Percentiles rank a stretch among this genome's conserved stretches.
Conservation (phyloP, 768 basidiomycete species). For the Calocera cornea region DNA sequence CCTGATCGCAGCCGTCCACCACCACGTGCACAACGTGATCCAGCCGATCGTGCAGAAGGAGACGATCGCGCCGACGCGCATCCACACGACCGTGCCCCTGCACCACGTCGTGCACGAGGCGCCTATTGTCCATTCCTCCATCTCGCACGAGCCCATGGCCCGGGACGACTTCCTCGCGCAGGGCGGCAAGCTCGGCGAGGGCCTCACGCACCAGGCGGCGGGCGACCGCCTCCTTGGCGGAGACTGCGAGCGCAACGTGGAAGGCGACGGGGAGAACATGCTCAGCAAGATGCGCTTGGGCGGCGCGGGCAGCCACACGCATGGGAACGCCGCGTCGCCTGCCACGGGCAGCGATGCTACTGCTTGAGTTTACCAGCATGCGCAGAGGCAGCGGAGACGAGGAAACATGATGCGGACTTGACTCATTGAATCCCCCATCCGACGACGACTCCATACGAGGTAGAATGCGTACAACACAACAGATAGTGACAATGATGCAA, state of each 20-base stretch:
- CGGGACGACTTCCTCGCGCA: not conserved
- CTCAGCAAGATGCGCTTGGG: not conserved
- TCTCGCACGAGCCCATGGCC: not conserved
- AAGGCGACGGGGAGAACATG: not conserved
- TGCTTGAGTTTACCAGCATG: too few relatives aligned
- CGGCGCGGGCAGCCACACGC: too few relatives aligned
- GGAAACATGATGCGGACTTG: too few relatives aligned
- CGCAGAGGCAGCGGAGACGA: too few relatives aligned
- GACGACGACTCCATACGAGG: too few relatives aligned
- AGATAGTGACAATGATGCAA: too few relatives aligned
- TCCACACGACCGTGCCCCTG: constrained; percentile 27
- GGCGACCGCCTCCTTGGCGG: not conserved
- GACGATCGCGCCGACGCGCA: constrained; percentile 24
- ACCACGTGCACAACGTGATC: constrained; percentile 24
- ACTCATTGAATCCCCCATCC: too few relatives aligned
- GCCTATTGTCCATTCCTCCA: constrained; percentile 10
- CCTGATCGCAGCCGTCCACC: constrained; percentile 20
- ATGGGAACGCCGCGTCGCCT: too few relatives aligned
- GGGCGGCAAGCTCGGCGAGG: not conserved
- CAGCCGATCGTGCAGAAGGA: constrained; percentile 29
- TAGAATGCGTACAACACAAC: too few relatives aligned
- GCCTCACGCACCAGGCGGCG: not conserved
- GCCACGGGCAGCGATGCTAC: too few relatives aligned
- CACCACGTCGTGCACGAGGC: constrained; percentile 28
- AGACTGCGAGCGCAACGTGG: not conserved